These are phyloP conservation scores for Fusarium robinianum DNA, from an alignment of 2,329 filamentous ascomycete species.

Conservation along the genomic window DNA sequence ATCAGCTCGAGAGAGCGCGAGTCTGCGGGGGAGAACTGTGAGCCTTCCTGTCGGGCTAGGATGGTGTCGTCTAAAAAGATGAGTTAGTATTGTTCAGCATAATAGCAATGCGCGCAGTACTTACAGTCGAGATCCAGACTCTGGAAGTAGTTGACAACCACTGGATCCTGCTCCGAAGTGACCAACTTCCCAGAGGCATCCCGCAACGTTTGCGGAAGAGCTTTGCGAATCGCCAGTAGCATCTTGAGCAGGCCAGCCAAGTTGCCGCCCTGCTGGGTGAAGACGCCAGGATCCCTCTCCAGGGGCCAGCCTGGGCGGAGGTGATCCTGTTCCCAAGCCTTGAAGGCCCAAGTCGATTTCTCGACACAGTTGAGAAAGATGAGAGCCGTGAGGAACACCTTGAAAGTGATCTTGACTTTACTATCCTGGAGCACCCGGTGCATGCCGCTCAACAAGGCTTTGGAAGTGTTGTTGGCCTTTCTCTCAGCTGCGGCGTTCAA, in stretches of 20 bases:
- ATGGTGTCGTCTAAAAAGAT: slow-evolving; percentile 40
- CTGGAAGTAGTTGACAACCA: slow-evolving; percentile 58
- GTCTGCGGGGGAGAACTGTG: slow-evolving; percentile 55
- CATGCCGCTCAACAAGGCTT: slow-evolving; percentile 61
- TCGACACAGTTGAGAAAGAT: slow-evolving; percentile 69
- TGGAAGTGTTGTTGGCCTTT: slow-evolving; percentile 64
- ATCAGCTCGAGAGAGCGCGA: slow-evolving; percentile 57
- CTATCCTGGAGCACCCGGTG: slow-evolving; percentile 65
- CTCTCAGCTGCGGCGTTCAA: slow-evolving; percentile 67
- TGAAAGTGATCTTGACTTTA: slow-evolving; percentile 62
- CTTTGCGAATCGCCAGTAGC: slow-evolving; percentile 64
- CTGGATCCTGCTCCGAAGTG: slow-evolving; percentile 52
- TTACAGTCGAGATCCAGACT: slow-evolving; percentile 61
- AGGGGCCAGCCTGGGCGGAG: slow-evolving; percentile 65
- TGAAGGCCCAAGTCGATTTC: slow-evolving; percentile 71
- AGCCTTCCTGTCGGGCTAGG: slow-evolving; percentile 53
- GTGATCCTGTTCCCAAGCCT: slow-evolving; percentile 67
- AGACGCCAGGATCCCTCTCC: slow-evolving; percentile 58
- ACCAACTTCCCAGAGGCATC: slow-evolving; percentile 54
- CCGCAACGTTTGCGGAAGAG: slow-evolving; percentile 58
- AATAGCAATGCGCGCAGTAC: slow-evolving; percentile 33
- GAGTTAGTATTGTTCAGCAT: slow-evolving; percentile 4
- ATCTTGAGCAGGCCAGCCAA: slow-evolving; percentile 64
- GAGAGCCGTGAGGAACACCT: slow-evolving; percentile 64
- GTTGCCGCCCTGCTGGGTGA: slow-evolving; percentile 62